Evolutionary conservation across 306 rosid species (phyloP).

Genomic region (Rubus parviflorus): DNA sequence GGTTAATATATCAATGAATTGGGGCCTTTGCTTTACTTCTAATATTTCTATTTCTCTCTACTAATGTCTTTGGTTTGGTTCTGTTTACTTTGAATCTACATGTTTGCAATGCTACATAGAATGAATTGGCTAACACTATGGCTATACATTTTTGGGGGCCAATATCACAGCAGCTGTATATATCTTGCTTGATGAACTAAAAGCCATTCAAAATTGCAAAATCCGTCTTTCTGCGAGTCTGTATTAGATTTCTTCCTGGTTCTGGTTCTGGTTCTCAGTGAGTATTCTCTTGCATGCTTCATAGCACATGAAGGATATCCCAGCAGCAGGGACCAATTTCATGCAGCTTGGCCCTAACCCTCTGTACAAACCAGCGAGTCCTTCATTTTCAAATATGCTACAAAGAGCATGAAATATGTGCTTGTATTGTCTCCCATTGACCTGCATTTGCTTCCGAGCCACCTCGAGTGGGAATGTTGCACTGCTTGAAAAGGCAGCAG

Average conservation of each 20-base stretch:
- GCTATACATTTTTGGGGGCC: background rate
- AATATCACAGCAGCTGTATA: background rate
- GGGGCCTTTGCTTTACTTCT: background rate
- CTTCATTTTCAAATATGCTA: slow-evolving; percentile 61
- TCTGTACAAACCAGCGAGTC: slow-evolving; percentile 50
- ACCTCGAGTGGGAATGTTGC: slow-evolving; percentile 86
- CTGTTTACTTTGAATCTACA: background rate
- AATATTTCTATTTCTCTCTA: background rate
- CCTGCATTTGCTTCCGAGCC: slow-evolving; percentile 87
- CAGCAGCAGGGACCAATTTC: slow-evolving; percentile 76
- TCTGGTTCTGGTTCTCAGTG: slow-evolving; percentile 31
- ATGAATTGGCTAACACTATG: background rate
- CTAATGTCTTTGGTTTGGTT: background rate
- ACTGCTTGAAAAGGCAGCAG: slow-evolving; percentile 67
- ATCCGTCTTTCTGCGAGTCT: background rate
- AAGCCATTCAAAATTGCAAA: background rate
- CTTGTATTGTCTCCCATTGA: slow-evolving; percentile 62
- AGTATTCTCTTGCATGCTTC: slow-evolving; percentile 73
- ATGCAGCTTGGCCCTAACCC: slow-evolving; percentile 77
- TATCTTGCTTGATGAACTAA: slow-evolving; percentile 9
- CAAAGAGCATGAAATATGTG: slow-evolving; percentile 68
- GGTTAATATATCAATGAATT: background rate
- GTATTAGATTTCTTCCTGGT: slow-evolving; percentile 23
- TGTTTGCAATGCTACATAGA: background rate
- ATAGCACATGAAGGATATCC: slow-evolving; percentile 78